phyloP scores from a whole-genome alignment of 129 eudicot species.

The Gnaphalium uliginosum region DNA sequence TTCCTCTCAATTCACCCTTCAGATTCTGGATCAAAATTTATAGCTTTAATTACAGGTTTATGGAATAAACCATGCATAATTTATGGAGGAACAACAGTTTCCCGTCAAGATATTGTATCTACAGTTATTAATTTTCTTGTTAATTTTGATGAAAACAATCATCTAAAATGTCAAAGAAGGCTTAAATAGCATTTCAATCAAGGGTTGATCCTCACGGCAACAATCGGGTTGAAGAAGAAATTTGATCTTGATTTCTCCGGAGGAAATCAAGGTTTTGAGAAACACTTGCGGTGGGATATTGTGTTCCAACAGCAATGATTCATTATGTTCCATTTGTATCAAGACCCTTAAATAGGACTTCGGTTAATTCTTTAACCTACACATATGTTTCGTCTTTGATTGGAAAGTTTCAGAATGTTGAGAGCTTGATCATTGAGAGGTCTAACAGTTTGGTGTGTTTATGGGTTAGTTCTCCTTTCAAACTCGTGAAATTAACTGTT shows the following conservation, averaged over 20 bases:
- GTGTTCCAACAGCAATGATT: constrained; percentile 4
- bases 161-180: constrained; percentile 7
- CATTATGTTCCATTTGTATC: no score
- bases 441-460: background rate
- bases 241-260: background rate
- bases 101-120: background rate
- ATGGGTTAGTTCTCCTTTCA: no score
- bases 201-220: constrained; percentile 10
- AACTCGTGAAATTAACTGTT: no score
- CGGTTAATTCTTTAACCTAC: constrained; percentile 1
- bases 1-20: no score
- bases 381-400: constrained; percentile 20
- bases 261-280: constrained; percentile 8
- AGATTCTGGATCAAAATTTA: no score
- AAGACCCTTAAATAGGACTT: no score
- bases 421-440: constrained; percentile 30
- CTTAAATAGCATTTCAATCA: constrained; percentile 14
- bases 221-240: constrained; percentile 13
- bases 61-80: constrained; percentile 6
- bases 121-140: background rate
- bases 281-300: constrained; percentile 4
- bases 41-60: background rate
- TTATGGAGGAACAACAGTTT: background rate
- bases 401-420: constrained; percentile 21
- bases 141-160: constrained; percentile 11